Evolutionary conservation across 2,329 filamentous ascomycete genomes (phyloP), one percentile per base, ranked within the genome.

Genomic region (Fusarium solani-melongenae): DNA sequence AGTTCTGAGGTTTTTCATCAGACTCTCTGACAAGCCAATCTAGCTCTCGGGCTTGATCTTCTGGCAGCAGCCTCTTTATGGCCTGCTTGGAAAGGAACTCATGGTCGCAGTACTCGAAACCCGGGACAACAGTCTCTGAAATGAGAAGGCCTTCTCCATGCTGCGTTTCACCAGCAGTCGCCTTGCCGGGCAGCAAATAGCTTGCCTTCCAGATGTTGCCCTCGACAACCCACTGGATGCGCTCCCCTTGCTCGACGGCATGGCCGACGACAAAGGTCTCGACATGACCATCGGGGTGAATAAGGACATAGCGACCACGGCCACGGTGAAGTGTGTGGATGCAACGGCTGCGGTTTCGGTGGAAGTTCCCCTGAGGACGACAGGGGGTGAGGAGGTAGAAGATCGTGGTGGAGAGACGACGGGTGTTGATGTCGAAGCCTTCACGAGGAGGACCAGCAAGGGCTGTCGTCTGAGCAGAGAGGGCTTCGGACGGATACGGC

Each of bases 191-290:
- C 5, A 92, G 79, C 65, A 93, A 76, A 79, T 87, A 92, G 75
- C 86, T 91, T 12, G 88, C 88, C 81, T 93, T 93, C 78, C 88
- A 93, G 79, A 90, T 89, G 6, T 89, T 91, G 0, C 91, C 91
- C 62, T 92, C 90, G 9, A 94, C 91, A 68, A 92, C 84, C 91
- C 91, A 93, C 79, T 92, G 90, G 76, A 92, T 72, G 78, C 79
- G 87, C 83, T 93, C 92, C 1, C 91, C 91, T 0, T 77, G 80
- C 5, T 82, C 83, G 6, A 92, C 82, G 77, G 91, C 82, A 14
- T 83, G 84, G 0, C 91, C 92, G 1, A 93, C 92, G 5, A 91
- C 80, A 74, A 92, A 93, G 8, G 84, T 88, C 81, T 93, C 91
- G n/a, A 93, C 80, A 17, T 85, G 81, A 51, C 87, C 87, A 67